phyloP scores from a whole-genome alignment of 306 rosid species.

The Potentilla sterilis region DNA sequence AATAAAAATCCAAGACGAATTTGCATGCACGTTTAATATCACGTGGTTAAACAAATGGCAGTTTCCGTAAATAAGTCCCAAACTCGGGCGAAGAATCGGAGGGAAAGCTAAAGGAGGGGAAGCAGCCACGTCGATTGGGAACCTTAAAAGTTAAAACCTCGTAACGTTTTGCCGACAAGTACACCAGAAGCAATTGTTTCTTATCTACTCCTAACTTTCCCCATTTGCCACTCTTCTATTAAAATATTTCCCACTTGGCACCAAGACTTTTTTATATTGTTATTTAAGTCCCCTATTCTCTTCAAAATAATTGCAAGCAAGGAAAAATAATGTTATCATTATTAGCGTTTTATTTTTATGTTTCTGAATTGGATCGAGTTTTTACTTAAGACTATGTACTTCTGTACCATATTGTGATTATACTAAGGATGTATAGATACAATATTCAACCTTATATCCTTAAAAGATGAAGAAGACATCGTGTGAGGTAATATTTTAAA shows the following conservation, averaged over 20 bases:
- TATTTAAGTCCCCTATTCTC: background rate
- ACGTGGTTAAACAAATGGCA: conserved; percentile 13
- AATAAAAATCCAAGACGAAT: background rate
- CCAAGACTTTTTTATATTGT: background rate
- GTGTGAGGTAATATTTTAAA: background rate
- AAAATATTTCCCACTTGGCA: conserved; percentile 24
- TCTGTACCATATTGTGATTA: background rate
- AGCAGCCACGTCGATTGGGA: conserved; percentile 31
- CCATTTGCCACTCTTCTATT: conserved; percentile 7
- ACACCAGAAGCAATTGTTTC: conserved; percentile 19
- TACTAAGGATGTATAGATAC: background rate
- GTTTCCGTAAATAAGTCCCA: background rate
- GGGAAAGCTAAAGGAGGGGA: conserved; percentile 19
- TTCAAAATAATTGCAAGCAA: background rate
- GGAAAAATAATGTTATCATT: background rate
- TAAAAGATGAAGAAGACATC: background rate
- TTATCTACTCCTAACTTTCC: conserved; percentile 7
- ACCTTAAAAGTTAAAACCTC: conserved; percentile 26
- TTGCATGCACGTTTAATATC: conserved; percentile 1
- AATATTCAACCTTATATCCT: background rate
- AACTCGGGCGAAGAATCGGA: conserved; percentile 12
- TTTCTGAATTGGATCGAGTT: background rate
- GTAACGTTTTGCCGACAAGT: conserved; percentile 40
- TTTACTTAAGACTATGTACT: background rate
- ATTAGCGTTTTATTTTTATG: background rate